Base-by-base conservation (phyloP, 208 protist genomes). In the Acanthamoeba sp. region DNA sequence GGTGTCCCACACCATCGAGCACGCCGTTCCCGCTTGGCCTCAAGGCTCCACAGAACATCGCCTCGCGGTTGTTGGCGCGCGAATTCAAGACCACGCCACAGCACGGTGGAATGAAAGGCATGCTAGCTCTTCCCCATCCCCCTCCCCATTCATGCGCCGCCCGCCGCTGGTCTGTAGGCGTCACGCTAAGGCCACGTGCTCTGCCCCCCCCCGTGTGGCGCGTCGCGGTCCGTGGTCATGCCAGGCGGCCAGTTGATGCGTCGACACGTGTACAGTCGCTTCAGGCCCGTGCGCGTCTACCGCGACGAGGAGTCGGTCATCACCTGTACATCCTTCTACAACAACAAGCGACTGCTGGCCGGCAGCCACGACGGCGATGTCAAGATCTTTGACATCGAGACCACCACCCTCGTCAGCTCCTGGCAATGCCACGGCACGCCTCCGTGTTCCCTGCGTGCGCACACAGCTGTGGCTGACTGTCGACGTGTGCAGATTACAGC, bases 301-400 rank as follows among this genome's bases (percentile, higher is more conserved):
- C n/a, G 82, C 24, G 82, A 90, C 32, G 88, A 93, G 5, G 88
- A 93, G 64, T 93, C 82, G 32, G 82, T 93, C 27, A 62, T 93
- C 62, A 93, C 88, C 36, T 80, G 88, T 27, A 45, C 88, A 0
- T 22, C 40, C 14, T 93, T 93, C 62, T 93, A 93, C 38, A 76
- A 34, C 36, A 69, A 76, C 38, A 78, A 50, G 22, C 5, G 42
- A 6, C 52, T 93, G 14, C 32, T 93, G 24, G 88, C 48, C 12
- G 88, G 88, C 36, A 93, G 88, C 27, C 36, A 76, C 59, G 64
- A 78, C 62, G 88, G 88, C n/a, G 59, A 93, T 6, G 40, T 93
- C 36, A 78, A 69, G 38, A 52, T 93, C 27, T 93, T 93, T 24
- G 88, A 93, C 40, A 76, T 93, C n/a, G 62, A 93, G 18, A 80